phyloP scores from a whole-genome alignment of 1,139 yeast genomes.

The Suhomyces kunorum region DNA sequence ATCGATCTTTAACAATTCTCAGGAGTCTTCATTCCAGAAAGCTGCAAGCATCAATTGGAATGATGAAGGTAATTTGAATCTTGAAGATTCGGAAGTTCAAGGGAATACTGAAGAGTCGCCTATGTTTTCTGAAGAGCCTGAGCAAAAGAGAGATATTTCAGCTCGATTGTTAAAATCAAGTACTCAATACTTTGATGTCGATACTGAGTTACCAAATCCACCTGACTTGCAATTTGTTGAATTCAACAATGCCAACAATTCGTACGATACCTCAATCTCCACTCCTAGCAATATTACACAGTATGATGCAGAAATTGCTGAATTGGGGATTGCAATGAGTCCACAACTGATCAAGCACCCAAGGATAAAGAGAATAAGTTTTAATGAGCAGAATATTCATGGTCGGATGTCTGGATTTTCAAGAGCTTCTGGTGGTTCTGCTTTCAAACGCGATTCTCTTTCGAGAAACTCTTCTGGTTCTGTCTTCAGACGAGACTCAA shows the following conservation, averaged over 20 bases:
- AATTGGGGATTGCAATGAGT: slow-evolving; percentile 47
- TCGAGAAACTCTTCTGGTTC: slow-evolving; percentile 29
- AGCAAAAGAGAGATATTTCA: slow-evolving; percentile 2
- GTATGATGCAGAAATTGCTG: slow-evolving; percentile 46
- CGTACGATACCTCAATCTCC: slow-evolving; percentile 35
- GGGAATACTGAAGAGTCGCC: slow-evolving; percentile 11
- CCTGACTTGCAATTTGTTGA: slow-evolving; percentile 15
- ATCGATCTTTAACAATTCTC: slow-evolving; percentile 16
- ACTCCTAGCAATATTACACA: slow-evolving; percentile 45
- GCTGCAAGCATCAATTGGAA: slow-evolving; percentile 50
- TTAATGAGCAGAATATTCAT: slow-evolving; percentile 22
- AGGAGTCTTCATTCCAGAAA: slow-evolving; percentile 42
- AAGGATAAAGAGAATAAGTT: slow-evolving; percentile 29
- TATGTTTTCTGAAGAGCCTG: slow-evolving; percentile 8
- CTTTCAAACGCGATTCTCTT: slow-evolving; percentile 38
- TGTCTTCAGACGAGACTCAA: slow-evolving; percentile 37
- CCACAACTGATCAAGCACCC: slow-evolving; percentile 34
- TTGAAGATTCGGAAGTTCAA: slow-evolving; percentile 27
- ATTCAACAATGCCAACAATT: slow-evolving; percentile 20
- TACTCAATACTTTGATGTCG: slow-evolving; percentile 26
- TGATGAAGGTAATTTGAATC: slow-evolving; percentile 36
- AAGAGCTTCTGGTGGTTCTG: slow-evolving; percentile 30
- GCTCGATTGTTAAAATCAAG: slow-evolving; percentile 15
- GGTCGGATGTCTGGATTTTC: slow-evolving; percentile 27
- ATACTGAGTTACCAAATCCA: slow-evolving; percentile 21